Conservation (phyloP, 495 filamentous ascomycete species). For the Daldinia bambusicola region DNA sequence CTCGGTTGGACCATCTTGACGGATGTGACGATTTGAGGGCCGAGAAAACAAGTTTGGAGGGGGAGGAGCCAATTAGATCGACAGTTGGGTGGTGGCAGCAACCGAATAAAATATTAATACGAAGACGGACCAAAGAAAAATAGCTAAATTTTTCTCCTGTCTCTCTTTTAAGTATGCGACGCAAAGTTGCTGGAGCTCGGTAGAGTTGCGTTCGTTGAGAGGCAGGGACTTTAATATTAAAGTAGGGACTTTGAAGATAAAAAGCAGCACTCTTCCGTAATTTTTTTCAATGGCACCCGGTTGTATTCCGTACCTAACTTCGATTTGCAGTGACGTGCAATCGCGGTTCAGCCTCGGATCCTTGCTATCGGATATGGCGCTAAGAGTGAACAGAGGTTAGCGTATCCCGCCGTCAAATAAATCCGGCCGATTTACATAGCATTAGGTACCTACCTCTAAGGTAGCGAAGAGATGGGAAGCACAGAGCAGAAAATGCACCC, state of each 20-base stretch:
- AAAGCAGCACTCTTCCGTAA: background rate
- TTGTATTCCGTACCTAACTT: constrained; percentile 24
- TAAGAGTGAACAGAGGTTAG: constrained; percentile 24
- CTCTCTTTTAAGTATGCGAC: background rate
- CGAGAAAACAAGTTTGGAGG: constrained; percentile 12
- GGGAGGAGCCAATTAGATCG: constrained; percentile 27
- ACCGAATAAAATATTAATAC: background rate
- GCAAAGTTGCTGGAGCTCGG: constrained; percentile 15
- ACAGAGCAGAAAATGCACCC: too few relatives aligned
- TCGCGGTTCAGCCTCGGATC: constrained; percentile 25
- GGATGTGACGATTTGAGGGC: constrained; percentile 45
- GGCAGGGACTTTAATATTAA: constrained; percentile 2
- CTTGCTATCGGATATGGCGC: constrained; percentile 22
- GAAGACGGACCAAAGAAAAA: constrained; percentile 2
- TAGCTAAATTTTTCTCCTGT: background rate
- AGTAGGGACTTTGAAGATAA: background rate
- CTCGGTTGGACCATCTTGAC: constrained; percentile 70
- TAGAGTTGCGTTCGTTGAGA: constrained; percentile 21
- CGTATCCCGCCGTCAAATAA: constrained; percentile 38
- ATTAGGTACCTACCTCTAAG: too few relatives aligned
- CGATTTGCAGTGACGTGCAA: constrained; percentile 33
- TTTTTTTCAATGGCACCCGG: constrained; percentile 39
- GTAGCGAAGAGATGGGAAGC: too few relatives aligned
- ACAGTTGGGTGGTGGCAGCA: background rate
- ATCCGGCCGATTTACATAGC: constrained; percentile 34